Percentiles rank a stretch among this genome's conserved stretches.
These are phyloP conservation scores for Lentinula aciculospora DNA, from an alignment of 768 basidiomycete species.

Conservation along the genomic window DNA sequence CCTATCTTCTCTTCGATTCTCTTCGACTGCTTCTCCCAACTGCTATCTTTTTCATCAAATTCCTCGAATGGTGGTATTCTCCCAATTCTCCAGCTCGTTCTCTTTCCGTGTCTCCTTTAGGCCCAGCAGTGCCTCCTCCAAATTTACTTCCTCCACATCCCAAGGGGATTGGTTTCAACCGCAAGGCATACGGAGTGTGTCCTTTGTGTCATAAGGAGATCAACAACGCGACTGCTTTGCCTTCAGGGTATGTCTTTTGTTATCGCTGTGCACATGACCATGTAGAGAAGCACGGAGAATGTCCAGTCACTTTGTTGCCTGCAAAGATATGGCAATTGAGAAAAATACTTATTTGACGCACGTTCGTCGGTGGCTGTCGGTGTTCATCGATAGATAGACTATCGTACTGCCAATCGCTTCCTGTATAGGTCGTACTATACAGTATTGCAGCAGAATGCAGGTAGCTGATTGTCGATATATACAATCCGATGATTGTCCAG, in stretches of 20 bases:
- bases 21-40: constrained; percentile 76
- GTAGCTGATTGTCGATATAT: background rate
- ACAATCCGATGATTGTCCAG: background rate
- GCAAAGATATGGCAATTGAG: constrained; percentile 77
- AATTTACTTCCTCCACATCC: constrained; percentile 71
- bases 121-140: constrained; percentile 74
- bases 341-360: constrained; percentile 76
- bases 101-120: constrained; percentile 56
- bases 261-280: constrained; percentile 87
- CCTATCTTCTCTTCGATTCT: constrained; percentile 68
- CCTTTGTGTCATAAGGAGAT: constrained; percentile 71
- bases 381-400: background rate
- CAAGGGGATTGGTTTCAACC: constrained; percentile 59
- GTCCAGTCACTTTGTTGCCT: constrained; percentile 83
- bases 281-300: constrained; percentile 70
- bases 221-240: constrained; percentile 84
- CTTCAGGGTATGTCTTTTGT: constrained; percentile 93
- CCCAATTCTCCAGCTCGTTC: constrained; percentile 81
- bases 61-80: constrained; percentile 99
- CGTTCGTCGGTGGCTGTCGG: constrained; percentile 33
- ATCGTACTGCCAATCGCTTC: background rate
- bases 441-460: background rate
- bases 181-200: constrained; percentile 71
- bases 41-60: constrained; percentile 92
- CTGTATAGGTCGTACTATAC: background rate